phyloP scores from a whole-genome alignment of 768 basidiomycete species.

The Panellus pusillus region DNA sequence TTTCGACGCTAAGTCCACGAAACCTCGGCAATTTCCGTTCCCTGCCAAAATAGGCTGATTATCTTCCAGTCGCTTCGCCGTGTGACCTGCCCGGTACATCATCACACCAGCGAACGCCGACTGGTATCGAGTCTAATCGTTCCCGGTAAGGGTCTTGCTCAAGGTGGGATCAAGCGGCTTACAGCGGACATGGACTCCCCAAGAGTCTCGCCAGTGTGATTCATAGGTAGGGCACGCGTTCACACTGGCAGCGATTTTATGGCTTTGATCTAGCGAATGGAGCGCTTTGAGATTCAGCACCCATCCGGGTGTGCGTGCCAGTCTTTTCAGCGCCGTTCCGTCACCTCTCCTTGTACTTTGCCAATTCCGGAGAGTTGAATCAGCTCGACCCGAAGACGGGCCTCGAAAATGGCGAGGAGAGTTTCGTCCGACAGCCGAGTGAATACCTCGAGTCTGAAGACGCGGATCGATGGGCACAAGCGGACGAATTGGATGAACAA shows the following conservation, averaged over 20 bases:
- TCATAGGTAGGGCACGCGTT: conserved; percentile 10
- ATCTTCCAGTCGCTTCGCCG: no score
- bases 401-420: conserved; percentile 13
- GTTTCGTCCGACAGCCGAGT: conserved; percentile 3
- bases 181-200: conserved; percentile 1
- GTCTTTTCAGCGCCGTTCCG: conserved; percentile 7
- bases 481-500: conserved; percentile 8
- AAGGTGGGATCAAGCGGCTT: neutral
- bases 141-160: neutral
- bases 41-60: no score
- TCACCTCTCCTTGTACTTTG: neutral
- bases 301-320: neutral
- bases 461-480: conserved; percentile 5
- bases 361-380: conserved; percentile 4
- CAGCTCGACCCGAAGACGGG: conserved; percentile 7
- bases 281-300: conserved; percentile 9
- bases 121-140: no score
- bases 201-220: conserved; percentile 10
- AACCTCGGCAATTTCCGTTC: no score
- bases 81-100: no score
- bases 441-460: conserved; percentile 11
- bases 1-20: no score
- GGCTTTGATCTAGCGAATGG: conserved; percentile 1
- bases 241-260: neutral
- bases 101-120: no score